Conservation (phyloP, 306 rosid genomes). For the Pyrus bretschneideri region DNA sequence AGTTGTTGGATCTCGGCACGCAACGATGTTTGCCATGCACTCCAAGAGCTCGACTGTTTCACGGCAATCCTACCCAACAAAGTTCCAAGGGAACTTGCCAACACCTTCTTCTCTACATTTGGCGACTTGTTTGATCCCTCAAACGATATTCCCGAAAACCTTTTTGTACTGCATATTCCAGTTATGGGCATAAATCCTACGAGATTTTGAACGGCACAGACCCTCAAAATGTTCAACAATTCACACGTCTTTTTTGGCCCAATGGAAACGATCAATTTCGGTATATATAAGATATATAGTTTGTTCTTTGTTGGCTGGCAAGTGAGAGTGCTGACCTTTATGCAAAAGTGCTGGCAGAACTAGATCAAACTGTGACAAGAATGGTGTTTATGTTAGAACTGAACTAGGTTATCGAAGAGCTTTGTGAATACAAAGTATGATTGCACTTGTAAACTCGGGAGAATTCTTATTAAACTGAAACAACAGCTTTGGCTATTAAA, state of each 20-base stretch:
- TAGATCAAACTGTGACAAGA: no score
- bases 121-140: conserved; percentile 11
- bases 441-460: no score
- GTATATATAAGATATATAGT: background rate
- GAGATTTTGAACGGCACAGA: conserved; percentile 11
- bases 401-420: no score
- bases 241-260: conserved; percentile 24
- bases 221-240: background rate
- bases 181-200: background rate
- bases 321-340: no score
- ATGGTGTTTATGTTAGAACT: no score
- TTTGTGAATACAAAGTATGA: no score
- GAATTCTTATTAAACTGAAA: no score
- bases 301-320: no score
- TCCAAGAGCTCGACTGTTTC: conserved; percentile 17
- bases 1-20: conserved; percentile 6
- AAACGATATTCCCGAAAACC: conserved; percentile 13
- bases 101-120: background rate
- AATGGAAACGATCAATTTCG: conserved; percentile 9
- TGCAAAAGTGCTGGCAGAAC: no score
- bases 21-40: conserved; percentile 2
- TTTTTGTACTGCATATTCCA: background rate
- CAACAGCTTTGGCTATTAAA: no score
- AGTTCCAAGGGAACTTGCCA: background rate
- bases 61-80: background rate